Evolutionary conservation across 176 grass and related monocot species (phyloP).

Genomic region (Eragrostis nindensis): DNA sequence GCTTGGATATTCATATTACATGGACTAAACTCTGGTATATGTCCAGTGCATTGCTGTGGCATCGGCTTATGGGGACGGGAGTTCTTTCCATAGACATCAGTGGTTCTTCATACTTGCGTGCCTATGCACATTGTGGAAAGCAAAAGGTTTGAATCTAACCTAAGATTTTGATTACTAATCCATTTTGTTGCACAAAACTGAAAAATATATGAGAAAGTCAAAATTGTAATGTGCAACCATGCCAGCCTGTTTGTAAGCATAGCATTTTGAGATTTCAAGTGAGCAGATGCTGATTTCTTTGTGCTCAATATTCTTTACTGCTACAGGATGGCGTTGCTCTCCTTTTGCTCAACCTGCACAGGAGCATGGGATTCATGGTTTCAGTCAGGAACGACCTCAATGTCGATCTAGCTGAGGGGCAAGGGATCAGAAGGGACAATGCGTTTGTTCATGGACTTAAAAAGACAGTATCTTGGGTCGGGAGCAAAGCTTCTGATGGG

Average conservation of each 20-base stretch:
- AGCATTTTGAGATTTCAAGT: slow-evolving; percentile 14
- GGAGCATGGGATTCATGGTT: slow-evolving; percentile 61
- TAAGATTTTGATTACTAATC: slow-evolving; percentile 12
- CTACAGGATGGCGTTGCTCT: slow-evolving; percentile 67
- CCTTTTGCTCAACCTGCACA: slow-evolving; percentile 88
- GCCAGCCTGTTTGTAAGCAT: not conserved
- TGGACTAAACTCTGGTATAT: slow-evolving; percentile 28
- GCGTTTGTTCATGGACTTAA: slow-evolving; percentile 66
- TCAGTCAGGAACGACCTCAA: slow-evolving; percentile 74
- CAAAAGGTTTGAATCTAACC: slow-evolving; percentile 47
- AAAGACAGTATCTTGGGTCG: slow-evolving; percentile 83
- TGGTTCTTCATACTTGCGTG: slow-evolving; percentile 80
- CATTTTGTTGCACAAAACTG: not conserved
- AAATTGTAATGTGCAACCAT: not conserved
- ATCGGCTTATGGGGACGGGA: slow-evolving; percentile 83
- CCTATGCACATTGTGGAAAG: slow-evolving; percentile 84
- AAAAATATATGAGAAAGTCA: not conserved
- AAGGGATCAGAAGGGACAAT: slow-evolving; percentile 58
- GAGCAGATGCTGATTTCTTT: not conserved
- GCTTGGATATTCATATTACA: slow-evolving; percentile 2
- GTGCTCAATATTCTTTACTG: not conserved
- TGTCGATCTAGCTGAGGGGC: slow-evolving; percentile 50
- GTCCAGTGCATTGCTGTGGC: slow-evolving; percentile 87
- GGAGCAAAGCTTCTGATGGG: slow-evolving; percentile 72
- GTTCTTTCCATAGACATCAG: slow-evolving; percentile 76